A percentile compares a stretch with the other conserved stretches of the same genome.
Evolutionary conservation across 2,329 filamentous ascomycete species (phyloP).

Genomic region (Claviceps citrina): DNA sequence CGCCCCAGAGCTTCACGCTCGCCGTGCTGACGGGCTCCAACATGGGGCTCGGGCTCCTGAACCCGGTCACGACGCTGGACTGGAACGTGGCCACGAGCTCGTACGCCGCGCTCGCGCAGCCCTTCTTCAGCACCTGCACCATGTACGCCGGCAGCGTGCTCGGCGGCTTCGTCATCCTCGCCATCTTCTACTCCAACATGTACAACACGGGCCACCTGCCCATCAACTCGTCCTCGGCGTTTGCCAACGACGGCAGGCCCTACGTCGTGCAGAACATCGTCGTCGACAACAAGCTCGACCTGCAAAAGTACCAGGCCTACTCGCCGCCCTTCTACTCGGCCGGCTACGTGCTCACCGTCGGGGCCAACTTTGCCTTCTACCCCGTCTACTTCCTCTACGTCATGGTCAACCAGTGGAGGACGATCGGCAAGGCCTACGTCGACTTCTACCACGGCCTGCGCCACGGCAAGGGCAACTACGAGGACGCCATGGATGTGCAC

Average conservation of each 20-base stretch:
- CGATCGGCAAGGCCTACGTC: slow-evolving; percentile 19
- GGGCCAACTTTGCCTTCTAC: slow-evolving; percentile 29
- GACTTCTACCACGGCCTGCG: slow-evolving; percentile 25
- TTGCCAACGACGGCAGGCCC: slow-evolving; percentile 25
- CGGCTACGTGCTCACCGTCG: slow-evolving; percentile 25
- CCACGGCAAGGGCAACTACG: too few relatives aligned
- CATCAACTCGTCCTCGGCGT: slow-evolving; percentile 28
- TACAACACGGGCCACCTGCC: slow-evolving; percentile 30
- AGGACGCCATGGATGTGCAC: too few relatives aligned
- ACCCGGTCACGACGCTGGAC: slow-evolving; percentile 24
- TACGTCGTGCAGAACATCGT: slow-evolving; percentile 22
- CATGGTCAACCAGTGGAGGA: slow-evolving; percentile 19
- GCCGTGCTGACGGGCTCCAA: slow-evolving; percentile 26
- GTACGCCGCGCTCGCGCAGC: slow-evolving; percentile 22
- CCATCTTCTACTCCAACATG: slow-evolving; percentile 27
- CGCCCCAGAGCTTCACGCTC: slow-evolving; percentile 26
- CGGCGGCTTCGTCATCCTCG: slow-evolving; percentile 23
- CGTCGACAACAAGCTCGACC: slow-evolving; percentile 22
- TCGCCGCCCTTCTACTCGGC: slow-evolving; percentile 30
- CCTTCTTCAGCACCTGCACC: slow-evolving; percentile 24
- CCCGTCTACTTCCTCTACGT: slow-evolving; percentile 28
- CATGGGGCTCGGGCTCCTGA: slow-evolving; percentile 25
- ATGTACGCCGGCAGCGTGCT: slow-evolving; percentile 21
- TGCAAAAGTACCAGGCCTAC: slow-evolving; percentile 25
- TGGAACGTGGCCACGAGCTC: slow-evolving; percentile 25